Evolutionary conservation across 2,329 filamentous ascomycete genomes (phyloP).

Genomic region (Colletotrichum sp.): DNA sequence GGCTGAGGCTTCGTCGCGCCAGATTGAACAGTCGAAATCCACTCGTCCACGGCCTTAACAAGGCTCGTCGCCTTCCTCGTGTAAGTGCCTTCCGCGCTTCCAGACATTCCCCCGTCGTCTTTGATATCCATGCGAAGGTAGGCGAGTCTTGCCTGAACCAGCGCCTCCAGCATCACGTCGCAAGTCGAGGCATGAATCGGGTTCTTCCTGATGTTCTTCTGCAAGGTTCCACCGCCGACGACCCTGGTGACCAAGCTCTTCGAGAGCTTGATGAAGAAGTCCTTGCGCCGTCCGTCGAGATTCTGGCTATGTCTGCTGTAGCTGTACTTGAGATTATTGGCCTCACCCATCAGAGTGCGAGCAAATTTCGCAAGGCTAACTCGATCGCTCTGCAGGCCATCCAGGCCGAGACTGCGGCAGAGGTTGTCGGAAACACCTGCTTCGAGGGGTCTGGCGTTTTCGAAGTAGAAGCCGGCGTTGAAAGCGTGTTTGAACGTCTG

Average conservation of each 20-base stretch:
- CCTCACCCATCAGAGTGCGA: background rate
- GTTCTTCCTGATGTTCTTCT: background rate
- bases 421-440: background rate
- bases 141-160: background rate
- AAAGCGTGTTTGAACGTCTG: background rate
- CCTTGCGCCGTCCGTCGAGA: background rate
- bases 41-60: background rate
- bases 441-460: background rate
- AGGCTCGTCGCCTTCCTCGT: background rate
- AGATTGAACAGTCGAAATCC: background rate
- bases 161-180: background rate
- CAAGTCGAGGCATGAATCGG: background rate
- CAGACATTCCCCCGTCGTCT: background rate
- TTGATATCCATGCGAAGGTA: background rate
- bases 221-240: background rate
- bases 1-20: background rate
- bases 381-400: background rate
- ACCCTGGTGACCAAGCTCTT: background rate
- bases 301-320: background rate
- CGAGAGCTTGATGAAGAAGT: background rate
- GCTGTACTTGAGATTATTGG: background rate
- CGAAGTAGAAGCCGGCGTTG: background rate
- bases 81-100: background rate
- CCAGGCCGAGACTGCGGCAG: background rate
- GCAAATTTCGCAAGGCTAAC: rapidly evolving